These are phyloP conservation scores for Camellia sinensis DNA, from an alignment of 148 eudicot species.

Conservation along the genomic window DNA sequence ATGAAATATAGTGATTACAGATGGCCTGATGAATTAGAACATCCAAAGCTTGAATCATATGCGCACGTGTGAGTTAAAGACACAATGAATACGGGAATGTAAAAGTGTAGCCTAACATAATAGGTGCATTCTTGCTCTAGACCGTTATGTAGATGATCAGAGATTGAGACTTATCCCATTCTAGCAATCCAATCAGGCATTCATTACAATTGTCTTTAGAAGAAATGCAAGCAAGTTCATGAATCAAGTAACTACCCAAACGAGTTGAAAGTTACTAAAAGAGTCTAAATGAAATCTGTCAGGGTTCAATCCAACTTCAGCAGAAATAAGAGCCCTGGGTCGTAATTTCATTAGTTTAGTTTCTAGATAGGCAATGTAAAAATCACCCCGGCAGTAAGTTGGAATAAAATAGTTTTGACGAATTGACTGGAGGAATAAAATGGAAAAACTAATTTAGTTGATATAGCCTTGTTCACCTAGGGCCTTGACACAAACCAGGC, in stretches of 20 bases:
- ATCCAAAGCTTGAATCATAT: neutral
- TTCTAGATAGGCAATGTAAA: neutral
- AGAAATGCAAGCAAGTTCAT: neutral
- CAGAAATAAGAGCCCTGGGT: neutral
- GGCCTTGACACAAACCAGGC: too few species aligned
- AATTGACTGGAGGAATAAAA: neutral
- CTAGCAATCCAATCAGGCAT: neutral
- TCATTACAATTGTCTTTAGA: neutral
- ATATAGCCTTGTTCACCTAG: neutral
- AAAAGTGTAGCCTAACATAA: too few species aligned
- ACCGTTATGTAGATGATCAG: neutral
- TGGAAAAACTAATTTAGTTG: neutral
- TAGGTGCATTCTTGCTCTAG: too few species aligned
- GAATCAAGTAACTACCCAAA: neutral
- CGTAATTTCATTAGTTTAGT: neutral
- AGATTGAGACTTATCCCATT: neutral
- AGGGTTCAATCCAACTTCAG: neutral
- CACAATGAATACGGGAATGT: too few species aligned
- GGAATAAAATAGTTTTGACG: neutral
- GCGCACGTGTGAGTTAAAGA: too few species aligned
- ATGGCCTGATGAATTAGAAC: neutral
- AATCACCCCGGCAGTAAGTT: neutral
- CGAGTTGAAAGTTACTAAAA: neutral
- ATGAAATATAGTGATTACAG: neutral
- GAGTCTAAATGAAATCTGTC: neutral